These are phyloP conservation scores for Rhizopogon rudus DNA, from an alignment of 768 basidiomycete genomes.

Conservation along the genomic window DNA sequence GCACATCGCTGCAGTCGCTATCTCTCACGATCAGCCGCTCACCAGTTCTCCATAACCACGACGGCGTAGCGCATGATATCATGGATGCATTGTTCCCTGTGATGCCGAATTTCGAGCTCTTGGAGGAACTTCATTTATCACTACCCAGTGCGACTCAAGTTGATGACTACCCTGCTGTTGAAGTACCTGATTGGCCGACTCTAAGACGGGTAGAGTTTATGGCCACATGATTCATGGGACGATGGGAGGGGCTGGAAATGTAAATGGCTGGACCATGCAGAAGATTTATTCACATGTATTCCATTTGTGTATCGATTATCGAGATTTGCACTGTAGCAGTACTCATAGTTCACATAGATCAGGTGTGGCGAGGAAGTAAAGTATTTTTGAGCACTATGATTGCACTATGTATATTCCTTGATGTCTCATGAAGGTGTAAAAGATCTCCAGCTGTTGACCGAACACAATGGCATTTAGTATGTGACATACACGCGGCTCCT, in stretches of 20 bases:
- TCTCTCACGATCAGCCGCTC: background rate
- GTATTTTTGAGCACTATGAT: conserved; percentile 16
- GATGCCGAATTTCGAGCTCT: background rate
- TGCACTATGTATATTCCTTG: no score
- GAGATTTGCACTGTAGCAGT: conserved; percentile 16
- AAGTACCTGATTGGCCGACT: background rate
- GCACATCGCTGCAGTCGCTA: background rate
- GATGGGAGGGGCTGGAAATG: background rate
- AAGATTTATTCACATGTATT: background rate
- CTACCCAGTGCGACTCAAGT: background rate
- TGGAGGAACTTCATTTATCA: background rate
- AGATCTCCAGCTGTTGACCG: background rate
- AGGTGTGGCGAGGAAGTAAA: conserved; percentile 40
- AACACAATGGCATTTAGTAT: background rate
- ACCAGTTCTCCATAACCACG: background rate
- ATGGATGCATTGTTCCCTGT: background rate
- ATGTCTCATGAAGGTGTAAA: background rate
- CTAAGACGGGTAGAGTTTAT: background rate
- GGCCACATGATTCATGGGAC: background rate
- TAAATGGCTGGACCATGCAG: background rate
- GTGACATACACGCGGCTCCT: conserved; percentile 9
- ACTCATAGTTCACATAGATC: conserved; percentile 31
- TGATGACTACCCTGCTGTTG: background rate
- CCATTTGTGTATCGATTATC: conserved; percentile 7
- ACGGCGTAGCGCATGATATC: background rate